These are phyloP conservation scores for Suhomyces guaymorum DNA, from an alignment of 1,139 yeast genomes.

Conservation along the genomic window DNA sequence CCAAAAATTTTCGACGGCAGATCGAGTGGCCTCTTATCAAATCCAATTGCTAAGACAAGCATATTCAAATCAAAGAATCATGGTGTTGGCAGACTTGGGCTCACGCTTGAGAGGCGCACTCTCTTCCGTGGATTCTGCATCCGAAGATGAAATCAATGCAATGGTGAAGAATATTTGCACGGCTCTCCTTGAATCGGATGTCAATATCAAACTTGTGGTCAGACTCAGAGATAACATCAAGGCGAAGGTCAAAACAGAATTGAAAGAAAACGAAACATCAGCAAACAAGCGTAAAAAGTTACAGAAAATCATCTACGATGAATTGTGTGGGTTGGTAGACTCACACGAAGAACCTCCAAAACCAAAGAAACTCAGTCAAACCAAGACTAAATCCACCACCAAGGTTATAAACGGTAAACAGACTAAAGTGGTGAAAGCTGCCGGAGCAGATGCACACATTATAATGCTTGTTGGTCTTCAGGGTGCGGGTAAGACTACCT, in stretches of 20 bases:
- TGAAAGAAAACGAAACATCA: constrained; percentile 53
- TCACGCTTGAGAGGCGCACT: constrained; percentile 78
- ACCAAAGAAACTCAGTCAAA: constrained; percentile 63
- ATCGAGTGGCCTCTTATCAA: constrained; percentile 8
- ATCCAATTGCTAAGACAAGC: constrained; percentile 1
- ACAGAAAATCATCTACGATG: constrained; percentile 93
- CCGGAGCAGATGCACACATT: constrained; percentile 45
- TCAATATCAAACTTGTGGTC: constrained; percentile 81
- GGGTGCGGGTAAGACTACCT: constrained; percentile 98
- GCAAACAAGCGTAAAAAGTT: constrained; percentile 74
- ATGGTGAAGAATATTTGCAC: constrained; percentile 87
- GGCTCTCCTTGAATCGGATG: constrained; percentile 90
- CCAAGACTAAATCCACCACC: constrained; percentile 10
- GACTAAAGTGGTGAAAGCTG: constrained; percentile 24
- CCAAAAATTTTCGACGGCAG: constrained; percentile 10
- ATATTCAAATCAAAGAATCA: constrained; percentile 22
- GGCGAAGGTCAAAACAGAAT: constrained; percentile 49
- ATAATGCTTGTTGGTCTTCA: constrained; percentile 98
- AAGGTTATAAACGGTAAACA: constrained; percentile 34
- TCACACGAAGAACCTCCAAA: constrained; percentile 66
- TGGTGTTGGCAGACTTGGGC: constrained; percentile 97
- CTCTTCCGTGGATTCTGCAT: constrained; percentile 50
- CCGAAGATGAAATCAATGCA: constrained; percentile 41
- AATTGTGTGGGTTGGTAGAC: constrained; percentile 82
- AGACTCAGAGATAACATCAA: constrained; percentile 74